These are phyloP conservation scores for Trichoderma cornu-damae DNA, from an alignment of 2,329 filamentous ascomycete genomes.

Conservation along the genomic window DNA sequence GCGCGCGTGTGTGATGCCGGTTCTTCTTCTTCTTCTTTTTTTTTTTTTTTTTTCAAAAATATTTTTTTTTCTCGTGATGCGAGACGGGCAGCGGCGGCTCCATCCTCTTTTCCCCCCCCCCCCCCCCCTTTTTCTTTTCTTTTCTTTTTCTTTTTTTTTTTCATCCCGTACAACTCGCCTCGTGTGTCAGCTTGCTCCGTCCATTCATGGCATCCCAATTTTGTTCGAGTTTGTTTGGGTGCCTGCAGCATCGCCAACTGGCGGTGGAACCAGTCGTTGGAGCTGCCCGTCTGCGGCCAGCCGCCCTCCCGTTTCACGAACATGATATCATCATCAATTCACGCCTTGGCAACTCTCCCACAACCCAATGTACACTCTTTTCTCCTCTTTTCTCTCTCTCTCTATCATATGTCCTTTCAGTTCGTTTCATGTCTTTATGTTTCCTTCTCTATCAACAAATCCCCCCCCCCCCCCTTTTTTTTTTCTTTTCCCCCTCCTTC, in stretches of 20 bases:
- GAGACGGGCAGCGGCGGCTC: not conserved
- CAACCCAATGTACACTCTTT: not conserved
- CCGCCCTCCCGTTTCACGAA: not conserved
- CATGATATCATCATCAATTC: not conserved
- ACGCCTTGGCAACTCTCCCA: not conserved
- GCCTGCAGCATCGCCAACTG: not conserved
- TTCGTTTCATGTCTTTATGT: too few species aligned
- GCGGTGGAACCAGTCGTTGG: not conserved
- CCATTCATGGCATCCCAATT: not conserved
- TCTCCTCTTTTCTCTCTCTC: not conserved
- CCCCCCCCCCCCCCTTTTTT: not conserved
- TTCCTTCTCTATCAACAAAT: too few species aligned
- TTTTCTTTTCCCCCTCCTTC: not conserved
- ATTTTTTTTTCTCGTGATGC: too few species aligned
- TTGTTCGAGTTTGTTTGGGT: not conserved
- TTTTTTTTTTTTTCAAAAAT: too few species aligned
- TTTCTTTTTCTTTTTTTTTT: too few species aligned
- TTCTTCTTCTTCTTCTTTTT: too few species aligned
- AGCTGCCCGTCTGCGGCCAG: not conserved
- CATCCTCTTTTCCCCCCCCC: too few species aligned
- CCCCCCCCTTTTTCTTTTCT: not conserved
- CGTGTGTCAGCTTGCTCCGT: not conserved
- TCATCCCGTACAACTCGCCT: not conserved
- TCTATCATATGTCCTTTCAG: too few species aligned
- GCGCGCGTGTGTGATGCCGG: too few species aligned